phyloP scores from a whole-genome alignment of 1,284 basidiomycete genomes.

The Apiotrichum siamense region DNA sequence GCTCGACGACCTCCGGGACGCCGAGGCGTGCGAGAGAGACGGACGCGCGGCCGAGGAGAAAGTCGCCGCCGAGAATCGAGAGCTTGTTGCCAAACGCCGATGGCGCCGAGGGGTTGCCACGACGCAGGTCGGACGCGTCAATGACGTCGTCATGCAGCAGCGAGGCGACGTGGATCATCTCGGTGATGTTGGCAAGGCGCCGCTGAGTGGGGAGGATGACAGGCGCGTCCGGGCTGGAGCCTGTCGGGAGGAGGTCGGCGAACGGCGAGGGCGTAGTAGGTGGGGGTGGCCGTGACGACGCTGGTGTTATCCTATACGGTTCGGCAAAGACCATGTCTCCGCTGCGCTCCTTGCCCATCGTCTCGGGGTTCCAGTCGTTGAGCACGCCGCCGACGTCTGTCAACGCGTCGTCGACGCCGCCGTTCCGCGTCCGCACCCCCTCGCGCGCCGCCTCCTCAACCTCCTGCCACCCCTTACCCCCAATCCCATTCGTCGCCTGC shows the following conservation, averaged over 20 bases:
- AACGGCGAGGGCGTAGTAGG: conserved; percentile 11
- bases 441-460: conserved; percentile 3
- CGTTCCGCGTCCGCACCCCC: conserved; percentile 8
- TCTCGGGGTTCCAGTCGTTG: conserved; percentile 49
- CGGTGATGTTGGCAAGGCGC: conserved; percentile 89
- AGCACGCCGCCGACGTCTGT: conserved; percentile 43
- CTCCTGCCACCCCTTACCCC: conserved; percentile 38
- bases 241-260: conserved; percentile 10
- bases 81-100: conserved; percentile 92
- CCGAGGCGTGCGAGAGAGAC: conserved; percentile 82
- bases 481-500: conserved; percentile 80
- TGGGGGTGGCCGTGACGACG: not conserved
- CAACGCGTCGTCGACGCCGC: conserved; percentile 40
- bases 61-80: conserved; percentile 89
- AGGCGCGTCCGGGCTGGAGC: conserved; percentile 11
- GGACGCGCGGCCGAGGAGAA: conserved; percentile 85
- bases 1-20: conserved; percentile 82
- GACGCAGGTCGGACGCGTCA: conserved; percentile 74
- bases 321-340: conserved; percentile 33
- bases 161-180: conserved; percentile 98
- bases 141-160: conserved; percentile 93
- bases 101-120: conserved; percentile 77
- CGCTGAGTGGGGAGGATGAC: conserved; percentile 74
- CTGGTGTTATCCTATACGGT: conserved; percentile 34
- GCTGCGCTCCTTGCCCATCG: conserved; percentile 34